Evolutionary conservation across 1,284 basidiomycete genomes (phyloP).

Genomic region (Ganoderma boninense): DNA sequence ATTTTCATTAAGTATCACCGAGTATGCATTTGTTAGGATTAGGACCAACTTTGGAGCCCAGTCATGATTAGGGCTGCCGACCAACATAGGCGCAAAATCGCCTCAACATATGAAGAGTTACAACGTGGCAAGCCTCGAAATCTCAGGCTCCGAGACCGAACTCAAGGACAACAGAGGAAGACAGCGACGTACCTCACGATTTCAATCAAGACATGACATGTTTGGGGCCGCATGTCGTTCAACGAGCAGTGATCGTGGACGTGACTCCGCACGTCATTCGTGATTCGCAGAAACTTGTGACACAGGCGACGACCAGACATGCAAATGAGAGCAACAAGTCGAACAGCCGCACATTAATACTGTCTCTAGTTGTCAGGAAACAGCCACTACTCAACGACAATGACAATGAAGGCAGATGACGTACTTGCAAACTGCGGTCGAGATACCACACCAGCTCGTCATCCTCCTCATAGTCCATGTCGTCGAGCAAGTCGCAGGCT

Average conservation of each 20-base stretch:
- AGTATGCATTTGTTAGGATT: too few species aligned
- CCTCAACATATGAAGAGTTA: too few species aligned
- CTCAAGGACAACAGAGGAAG: too few species aligned
- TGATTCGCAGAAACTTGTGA: background rate
- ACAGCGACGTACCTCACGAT: background rate
- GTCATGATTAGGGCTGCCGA: too few species aligned
- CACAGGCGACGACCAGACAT: background rate
- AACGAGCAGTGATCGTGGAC: background rate
- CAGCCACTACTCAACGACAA: background rate
- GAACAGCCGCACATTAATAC: background rate
- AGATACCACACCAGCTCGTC: background rate
- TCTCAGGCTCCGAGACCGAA: too few species aligned
- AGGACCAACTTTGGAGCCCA: too few species aligned
- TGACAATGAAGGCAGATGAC: background rate
- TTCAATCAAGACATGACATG: background rate
- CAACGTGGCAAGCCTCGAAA: too few species aligned
- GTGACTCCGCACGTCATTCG: background rate
- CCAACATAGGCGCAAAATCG: too few species aligned
- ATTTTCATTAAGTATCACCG: too few species aligned
- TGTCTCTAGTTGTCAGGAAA: background rate
- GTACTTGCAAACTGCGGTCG: background rate
- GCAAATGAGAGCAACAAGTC: background rate
- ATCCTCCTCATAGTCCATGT: background rate
- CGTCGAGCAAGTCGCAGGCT: background rate
- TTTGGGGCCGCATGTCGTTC: background rate